Evolutionary conservation across 2,329 filamentous ascomycete genomes (phyloP), one percentile per base, ranked within the genome.

Genomic region (Ophioceras dolichostomum): DNA sequence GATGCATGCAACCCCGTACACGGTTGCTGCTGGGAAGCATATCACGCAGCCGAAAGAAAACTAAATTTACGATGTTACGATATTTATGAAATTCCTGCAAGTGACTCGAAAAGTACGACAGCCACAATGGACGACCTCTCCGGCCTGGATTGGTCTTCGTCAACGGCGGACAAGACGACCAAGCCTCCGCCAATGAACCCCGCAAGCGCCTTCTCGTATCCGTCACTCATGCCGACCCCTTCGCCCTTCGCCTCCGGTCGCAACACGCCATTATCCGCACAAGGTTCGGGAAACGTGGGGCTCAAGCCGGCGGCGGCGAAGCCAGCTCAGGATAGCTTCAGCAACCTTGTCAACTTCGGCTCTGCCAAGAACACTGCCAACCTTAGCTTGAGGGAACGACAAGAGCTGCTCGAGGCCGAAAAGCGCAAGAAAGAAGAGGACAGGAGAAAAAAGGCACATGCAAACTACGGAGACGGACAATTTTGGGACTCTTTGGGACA

Each of bases 371-470:
- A 61, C 38, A 73, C 70, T 21, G 80, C 77, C 56, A 91, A 82
- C 45, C 65, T 95, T 13, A 81, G 76, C 43, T 60, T 94, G 46
- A 74, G 83, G 45, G 84, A 94, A 57, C 79, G 86, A 49, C 83
- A 85, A 57, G 72, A 76, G 43, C 74, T 73, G 41, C 57, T 81
- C 27, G 70, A 76, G 45, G 70, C 67, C 4, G 75, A 80, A 57
- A 84, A 76, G 59, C 66, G 70, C 24, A 74, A 65, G 54, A 83
- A 89, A 54, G 83, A 87, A 42, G 80, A 79, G 41, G 80, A 88
- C 53, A 73, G 75, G 52, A 73, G 70, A 49, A 79, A 70, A 49
- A 74, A 79, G 53, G 73, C 79, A 49, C 84, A 91, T 45, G 70
- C 74, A 21, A 78, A 89, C 42, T 95, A 86, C 57, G 86, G 84